Conservation (phyloP, 306 rosid genomes). For the Echinosophora koreensis region DNA sequence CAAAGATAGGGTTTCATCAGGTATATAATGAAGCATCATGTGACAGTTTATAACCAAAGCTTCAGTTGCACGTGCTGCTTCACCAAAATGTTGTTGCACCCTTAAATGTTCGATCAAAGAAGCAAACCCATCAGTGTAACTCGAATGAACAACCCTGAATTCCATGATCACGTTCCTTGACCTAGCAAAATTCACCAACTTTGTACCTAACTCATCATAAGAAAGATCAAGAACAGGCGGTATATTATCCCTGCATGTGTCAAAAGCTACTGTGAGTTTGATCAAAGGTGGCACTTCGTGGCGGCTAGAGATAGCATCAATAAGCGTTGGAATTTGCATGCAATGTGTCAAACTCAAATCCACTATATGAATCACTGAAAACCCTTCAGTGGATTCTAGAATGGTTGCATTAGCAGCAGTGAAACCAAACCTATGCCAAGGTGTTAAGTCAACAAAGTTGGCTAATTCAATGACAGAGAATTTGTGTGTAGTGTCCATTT, state of each 20-base stretch:
- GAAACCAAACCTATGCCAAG: constrained; percentile 94
- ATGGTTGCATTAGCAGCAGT: constrained; percentile 82
- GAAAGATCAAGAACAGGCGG: constrained; percentile 82
- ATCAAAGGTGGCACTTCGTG: constrained; percentile 67
- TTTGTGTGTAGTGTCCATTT: constrained; percentile 53
- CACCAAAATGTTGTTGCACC: constrained; percentile 65
- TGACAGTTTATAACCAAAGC: constrained; percentile 87
- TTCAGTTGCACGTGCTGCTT: constrained; percentile 43
- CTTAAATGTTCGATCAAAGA: constrained; percentile 71
- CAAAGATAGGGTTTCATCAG: constrained; percentile 64
- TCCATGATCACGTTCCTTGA: constrained; percentile 70
- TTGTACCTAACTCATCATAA: constrained; percentile 75
- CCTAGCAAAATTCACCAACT: constrained; percentile 78
- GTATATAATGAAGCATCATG: constrained; percentile 91
- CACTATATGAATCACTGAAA: constrained; percentile 74
- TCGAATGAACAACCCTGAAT: constrained; percentile 70
- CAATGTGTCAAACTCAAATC: constrained; percentile 85
- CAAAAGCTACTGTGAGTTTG: constrained; percentile 70
- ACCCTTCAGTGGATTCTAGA: constrained; percentile 79
- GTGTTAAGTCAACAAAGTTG: constrained; percentile 84
- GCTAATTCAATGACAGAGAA: constrained; percentile 90
- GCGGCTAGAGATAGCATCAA: constrained; percentile 83
- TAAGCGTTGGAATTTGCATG: constrained; percentile 96
- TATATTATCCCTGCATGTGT: constrained; percentile 47
- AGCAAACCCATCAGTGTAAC: constrained; percentile 70